phyloP scores from a whole-genome alignment of 345 rosid species.

The Streptanthus diversifolius region DNA sequence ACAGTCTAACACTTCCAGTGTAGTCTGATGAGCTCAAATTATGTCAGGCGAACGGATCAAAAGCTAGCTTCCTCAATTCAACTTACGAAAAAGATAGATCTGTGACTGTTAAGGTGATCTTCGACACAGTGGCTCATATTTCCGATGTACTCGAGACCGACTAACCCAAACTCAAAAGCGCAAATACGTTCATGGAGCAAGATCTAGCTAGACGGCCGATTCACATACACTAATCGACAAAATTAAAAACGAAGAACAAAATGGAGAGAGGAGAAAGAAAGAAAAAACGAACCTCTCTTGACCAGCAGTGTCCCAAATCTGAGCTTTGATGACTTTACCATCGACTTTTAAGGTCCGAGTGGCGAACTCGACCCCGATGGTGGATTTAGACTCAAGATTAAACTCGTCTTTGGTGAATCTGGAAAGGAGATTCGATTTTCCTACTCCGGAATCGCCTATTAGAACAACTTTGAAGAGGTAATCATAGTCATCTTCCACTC shows the following conservation, averaged over 20 bases:
- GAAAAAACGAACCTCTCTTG: slow-evolving; percentile 40
- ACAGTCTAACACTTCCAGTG: neutral
- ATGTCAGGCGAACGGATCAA: neutral
- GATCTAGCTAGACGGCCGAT: slow-evolving; percentile 16
- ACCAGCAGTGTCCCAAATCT: slow-evolving; percentile 84
- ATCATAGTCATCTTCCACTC: slow-evolving; percentile 52
- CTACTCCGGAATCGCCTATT: slow-evolving; percentile 71
- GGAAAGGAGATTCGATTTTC: slow-evolving; percentile 62
- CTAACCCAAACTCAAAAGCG: neutral
- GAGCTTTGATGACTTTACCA: slow-evolving; percentile 63
- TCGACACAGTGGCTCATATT: neutral
- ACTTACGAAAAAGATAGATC: slow-evolving; percentile 16
- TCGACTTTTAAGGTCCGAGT: slow-evolving; percentile 56
- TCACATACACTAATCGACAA: slow-evolving; percentile 6
- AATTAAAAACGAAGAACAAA: neutral
- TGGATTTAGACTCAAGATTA: slow-evolving; percentile 66
- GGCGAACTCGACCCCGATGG: slow-evolving; percentile 78
- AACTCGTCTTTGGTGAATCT: slow-evolving; percentile 71
- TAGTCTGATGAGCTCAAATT: neutral
- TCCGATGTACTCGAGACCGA: neutral
- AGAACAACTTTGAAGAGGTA: slow-evolving; percentile 67
- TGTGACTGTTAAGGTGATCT: slow-evolving; percentile 6
- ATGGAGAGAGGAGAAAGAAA: neutral
- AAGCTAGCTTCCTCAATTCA: neutral
- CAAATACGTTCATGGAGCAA: neutral